These are phyloP conservation scores for Fusarium agapanthi DNA, from an alignment of 2,329 filamentous ascomycete genomes.

Conservation along the genomic window DNA sequence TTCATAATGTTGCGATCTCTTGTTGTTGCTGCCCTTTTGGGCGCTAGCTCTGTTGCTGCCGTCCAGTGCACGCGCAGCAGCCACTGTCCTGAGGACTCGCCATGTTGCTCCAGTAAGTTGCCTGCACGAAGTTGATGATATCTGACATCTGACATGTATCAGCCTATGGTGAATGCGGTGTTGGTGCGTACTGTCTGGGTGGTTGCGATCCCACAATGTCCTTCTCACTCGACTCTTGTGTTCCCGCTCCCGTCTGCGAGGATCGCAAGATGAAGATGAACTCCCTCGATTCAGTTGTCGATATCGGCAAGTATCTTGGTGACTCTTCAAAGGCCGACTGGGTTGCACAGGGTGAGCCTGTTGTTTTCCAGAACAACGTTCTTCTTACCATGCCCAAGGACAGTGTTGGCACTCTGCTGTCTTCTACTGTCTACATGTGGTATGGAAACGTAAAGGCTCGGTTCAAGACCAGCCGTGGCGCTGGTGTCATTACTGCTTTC, in stretches of 20 bases:
- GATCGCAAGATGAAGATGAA: conserved; percentile 77
- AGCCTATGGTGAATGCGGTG: conserved; percentile 94
- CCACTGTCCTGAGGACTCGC: conserved; percentile 76
- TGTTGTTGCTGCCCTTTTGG: conserved; percentile 45
- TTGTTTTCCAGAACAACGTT: conserved; percentile 72
- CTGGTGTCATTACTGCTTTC: conserved; percentile 95
- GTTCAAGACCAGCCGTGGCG: conserved; percentile 83
- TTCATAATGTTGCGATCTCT: conserved; percentile 47
- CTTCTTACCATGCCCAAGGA: conserved; percentile 89
- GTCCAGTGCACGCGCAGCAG: conserved; percentile 57
- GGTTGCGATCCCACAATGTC: conserved; percentile 92
- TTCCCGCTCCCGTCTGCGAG: conserved; percentile 84
- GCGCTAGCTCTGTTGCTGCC: conserved; percentile 45
- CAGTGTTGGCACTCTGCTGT: conserved; percentile 87
- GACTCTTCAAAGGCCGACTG: conserved; percentile 83
- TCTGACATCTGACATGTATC: conserved; percentile 26
- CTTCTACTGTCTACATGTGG: conserved; percentile 90
- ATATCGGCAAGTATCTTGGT: conserved; percentile 86
- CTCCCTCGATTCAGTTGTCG: conserved; percentile 71
- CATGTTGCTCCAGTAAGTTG: conserved; percentile 78
- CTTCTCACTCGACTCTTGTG: conserved; percentile 83
- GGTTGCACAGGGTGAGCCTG: conserved; percentile 83
- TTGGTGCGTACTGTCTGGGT: conserved; percentile 93
- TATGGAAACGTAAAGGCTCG: conserved; percentile 91
- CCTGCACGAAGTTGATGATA: not conserved